Percentiles rank a stretch among this genome's conserved stretches.
Evolutionary conservation across 257 asterid species (phyloP).

Genomic region (Galeopsis tetrahit): DNA sequence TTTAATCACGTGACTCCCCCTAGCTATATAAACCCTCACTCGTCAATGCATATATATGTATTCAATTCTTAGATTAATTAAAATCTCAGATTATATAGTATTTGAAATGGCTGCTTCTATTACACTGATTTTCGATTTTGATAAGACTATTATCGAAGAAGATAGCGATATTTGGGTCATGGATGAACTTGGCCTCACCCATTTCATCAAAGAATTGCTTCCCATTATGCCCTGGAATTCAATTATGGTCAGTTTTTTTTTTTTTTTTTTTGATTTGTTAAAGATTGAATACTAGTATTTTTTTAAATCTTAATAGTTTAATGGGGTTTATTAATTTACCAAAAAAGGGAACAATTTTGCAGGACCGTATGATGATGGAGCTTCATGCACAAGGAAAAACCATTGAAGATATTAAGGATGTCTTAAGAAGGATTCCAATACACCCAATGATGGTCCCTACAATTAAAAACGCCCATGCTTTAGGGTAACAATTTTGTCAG

Average conservation of each 20-base stretch:
- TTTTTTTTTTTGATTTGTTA: background rate
- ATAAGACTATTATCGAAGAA: conserved; percentile 55
- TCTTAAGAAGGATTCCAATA: conserved; percentile 46
- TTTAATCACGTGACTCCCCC: background rate
- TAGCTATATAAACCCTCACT: conserved; percentile 32
- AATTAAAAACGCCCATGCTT: conserved; percentile 54
- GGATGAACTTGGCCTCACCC: conserved; percentile 56
- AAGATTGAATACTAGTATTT: background rate
- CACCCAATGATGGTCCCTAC: conserved; percentile 62
- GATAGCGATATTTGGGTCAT: conserved; percentile 68
- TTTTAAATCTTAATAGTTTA: background rate
- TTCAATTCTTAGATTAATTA: background rate
- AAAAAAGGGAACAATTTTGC: conserved; percentile 6
- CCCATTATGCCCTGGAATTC: conserved; percentile 66
- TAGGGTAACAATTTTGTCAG: conserved; percentile 46
- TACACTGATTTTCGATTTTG: conserved; percentile 54
- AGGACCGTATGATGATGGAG: conserved; percentile 73
- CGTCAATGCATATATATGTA: background rate
- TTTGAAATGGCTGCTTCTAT: conserved; percentile 44
- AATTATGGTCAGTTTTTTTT: conserved; percentile 42
- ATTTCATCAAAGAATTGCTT: conserved; percentile 50
- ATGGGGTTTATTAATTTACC: background rate
- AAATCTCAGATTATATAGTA: background rate
- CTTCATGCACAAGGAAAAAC: conserved; percentile 58
- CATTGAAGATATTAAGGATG: conserved; percentile 53